Conservation (phyloP, 768 basidiomycete genomes). For the Flagelloscypha sp. region DNA sequence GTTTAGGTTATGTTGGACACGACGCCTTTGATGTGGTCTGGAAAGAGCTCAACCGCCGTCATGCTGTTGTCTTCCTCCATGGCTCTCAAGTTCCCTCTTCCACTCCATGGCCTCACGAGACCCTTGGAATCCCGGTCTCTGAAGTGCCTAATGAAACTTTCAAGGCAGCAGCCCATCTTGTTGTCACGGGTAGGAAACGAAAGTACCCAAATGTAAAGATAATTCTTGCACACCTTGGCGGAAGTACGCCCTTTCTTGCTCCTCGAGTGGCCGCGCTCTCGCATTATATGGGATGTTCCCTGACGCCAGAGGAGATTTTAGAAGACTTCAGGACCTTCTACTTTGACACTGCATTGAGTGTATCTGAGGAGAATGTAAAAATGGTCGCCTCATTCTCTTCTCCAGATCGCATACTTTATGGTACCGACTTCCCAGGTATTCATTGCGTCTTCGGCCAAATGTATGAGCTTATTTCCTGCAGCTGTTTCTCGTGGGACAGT, state of each 20-base stretch:
- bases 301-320: constrained; percentile 58
- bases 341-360: constrained; percentile 64
- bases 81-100: constrained; percentile 61
- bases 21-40: constrained; percentile 58
- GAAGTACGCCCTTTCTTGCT: constrained; percentile 55
- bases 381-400: constrained; percentile 44
- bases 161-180: constrained; percentile 73
- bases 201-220: constrained; percentile 51
- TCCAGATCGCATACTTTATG: constrained; percentile 51
- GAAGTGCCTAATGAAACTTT: constrained; percentile 79
- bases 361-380: constrained; percentile 42
- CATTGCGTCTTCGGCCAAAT: background rate
- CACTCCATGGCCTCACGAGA: constrained; percentile 53
- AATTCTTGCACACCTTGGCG: constrained; percentile 71
- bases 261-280: constrained; percentile 63
- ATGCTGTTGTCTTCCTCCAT: constrained; percentile 63
- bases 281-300: constrained; percentile 57
- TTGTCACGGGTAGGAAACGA: constrained; percentile 63
- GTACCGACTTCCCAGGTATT: constrained; percentile 71
- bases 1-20: constrained; percentile 59
- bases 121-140: constrained; percentile 58
- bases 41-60: constrained; percentile 55
- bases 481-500: too few relatives aligned
- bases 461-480: too few relatives aligned
- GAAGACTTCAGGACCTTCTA: constrained; percentile 66